Base-by-base conservation (phyloP, 805 yeast species). In the Maudiozyma barnettii region DNA sequence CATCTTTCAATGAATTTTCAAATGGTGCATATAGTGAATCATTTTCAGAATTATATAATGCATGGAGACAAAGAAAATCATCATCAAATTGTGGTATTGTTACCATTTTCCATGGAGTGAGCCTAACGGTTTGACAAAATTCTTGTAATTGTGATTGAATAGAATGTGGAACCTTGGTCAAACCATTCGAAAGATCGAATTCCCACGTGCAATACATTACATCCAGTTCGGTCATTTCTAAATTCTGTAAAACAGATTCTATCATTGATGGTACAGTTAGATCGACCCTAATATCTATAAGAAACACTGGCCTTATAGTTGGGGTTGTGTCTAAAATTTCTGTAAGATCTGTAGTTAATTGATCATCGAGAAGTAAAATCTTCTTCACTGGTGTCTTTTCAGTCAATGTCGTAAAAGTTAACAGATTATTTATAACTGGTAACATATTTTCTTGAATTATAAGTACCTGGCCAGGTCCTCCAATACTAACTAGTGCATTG, bases 71-170 rank as follows among this genome's bases (percentile, higher is more conserved):
- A 9, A 64, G 46, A 20, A 63, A 41, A 41, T 63, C 51, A 37
- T 55, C 61, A 45, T 61, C 68, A 10, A 60, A 38, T 38, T 49
- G 51, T n/a, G 62, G 57, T 2, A 54, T 43, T 2, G 66, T 64
- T 22, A 64, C 23, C 23, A 57, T 44, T 30, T 47, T 40, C 65
- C 66, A 63, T 9, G 49, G 46, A 10, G 21, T 43, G 14, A 61
- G 38, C 2, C 37, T 39, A 14, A 53, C 48, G 22, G 13, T 22
- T n/a, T 41, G 39, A 45, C 41, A 21, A 18, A 2, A 13, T 13
- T 41, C 21, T 9, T 37, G n/a, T 20, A 59, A 20, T 47, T 60
- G 64, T 2, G 54, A 42, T 40, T 46, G 45, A 42, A 63, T 55
- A 30, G 54, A 58, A 47, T 63, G 63, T 10, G 59, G 53, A n/a